Base-by-base conservation (phyloP, 139 green algal genomes). In the Yamagishiella unicocca region DNA sequence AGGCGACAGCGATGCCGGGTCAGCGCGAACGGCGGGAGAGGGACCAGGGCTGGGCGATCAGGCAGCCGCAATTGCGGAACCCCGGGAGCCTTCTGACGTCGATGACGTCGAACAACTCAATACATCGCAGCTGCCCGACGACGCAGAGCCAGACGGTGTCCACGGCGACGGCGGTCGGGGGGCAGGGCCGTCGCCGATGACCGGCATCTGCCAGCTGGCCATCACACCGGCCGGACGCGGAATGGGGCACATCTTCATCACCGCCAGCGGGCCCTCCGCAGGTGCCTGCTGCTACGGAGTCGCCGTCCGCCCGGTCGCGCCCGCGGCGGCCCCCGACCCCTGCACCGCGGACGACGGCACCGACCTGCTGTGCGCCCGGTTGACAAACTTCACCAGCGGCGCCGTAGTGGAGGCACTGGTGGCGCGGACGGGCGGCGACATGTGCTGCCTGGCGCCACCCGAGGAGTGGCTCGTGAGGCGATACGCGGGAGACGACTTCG, bases 391-490 rank as follows among this genome's bases (percentile, higher is more conserved):
- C 0, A 2, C 31, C 7, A 24, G 46, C 74, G 74, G 45, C 73
- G n/a, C 1, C 9, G 12, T 21, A 17, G 29, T 27, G 55, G 38
- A 74, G 24, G 37, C 19, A 8, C 35, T 73, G 37, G 38, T 73
- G 55, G 38, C 77, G 4, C 55, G 77, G 21, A 74, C 46, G 25
- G 77, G 77, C 27, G 77, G 77, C 38, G 77, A 84, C 77, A 73
- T 84, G 77, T 70, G 37, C 55, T 27, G 55, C 37, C 58, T 84
- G 55, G 35, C 38, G 55, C 53, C 55, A 55, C 77, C 77, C 25
- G 55, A 55, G 38, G 77, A 29, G 31, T 73, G 55, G 77, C 77
- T 84, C 55, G 24, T 84, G 77, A 55, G 77, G 55, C 55, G 40
- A 3, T 73, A 27, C 10, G 45, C 73, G 10, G 77, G 77, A 1